Conservation (phyloP, 2,329 filamentous ascomycete species). For the Aspergillus luchuensis region DNA sequence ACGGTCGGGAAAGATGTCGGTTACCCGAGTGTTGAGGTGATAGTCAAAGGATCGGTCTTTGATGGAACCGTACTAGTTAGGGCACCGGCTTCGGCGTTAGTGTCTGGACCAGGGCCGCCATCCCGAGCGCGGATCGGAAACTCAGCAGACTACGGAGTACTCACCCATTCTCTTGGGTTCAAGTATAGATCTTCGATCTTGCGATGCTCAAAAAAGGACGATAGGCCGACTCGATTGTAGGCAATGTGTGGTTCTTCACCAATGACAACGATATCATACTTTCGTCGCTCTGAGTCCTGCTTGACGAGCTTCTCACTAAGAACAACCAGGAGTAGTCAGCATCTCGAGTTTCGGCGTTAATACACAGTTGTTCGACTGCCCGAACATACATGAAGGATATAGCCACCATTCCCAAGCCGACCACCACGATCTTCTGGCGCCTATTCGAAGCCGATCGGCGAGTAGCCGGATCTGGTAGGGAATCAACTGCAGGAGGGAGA, state of each 20-base stretch:
- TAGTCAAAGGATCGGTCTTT: slow-evolving; percentile 70
- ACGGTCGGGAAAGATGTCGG: slow-evolving; percentile 62
- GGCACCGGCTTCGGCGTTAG: neutral
- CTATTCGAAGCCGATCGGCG: slow-evolving; percentile 15
- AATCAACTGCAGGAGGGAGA: slow-evolving; percentile 9
- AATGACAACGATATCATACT: slow-evolving; percentile 81
- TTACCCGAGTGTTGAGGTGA: slow-evolving; percentile 73
- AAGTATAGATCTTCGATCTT: slow-evolving; percentile 85
- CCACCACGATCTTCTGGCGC: slow-evolving; percentile 72
- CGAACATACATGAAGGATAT: slow-evolving; percentile 78
- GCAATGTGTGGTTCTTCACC: slow-evolving; percentile 86
- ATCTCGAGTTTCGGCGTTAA: neutral
- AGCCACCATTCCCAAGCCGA: slow-evolving; percentile 89
- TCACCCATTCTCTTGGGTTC: slow-evolving; percentile 79
- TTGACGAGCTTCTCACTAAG: slow-evolving; percentile 84
- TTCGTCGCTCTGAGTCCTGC: slow-evolving; percentile 71
- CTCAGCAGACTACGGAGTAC: slow-evolving; percentile 17
- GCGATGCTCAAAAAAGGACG: slow-evolving; percentile 84
- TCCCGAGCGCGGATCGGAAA: neutral
- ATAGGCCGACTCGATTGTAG: slow-evolving; percentile 88
- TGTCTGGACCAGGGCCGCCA: neutral
- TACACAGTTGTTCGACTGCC: neutral
- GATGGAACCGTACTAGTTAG: slow-evolving; percentile 63
- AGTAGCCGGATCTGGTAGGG: slow-evolving; percentile 4
- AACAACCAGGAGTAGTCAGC: neutral